These are phyloP conservation scores for Phialophora expanda DNA, from an alignment of 2,329 filamentous ascomycete genomes.

Conservation along the genomic window DNA sequence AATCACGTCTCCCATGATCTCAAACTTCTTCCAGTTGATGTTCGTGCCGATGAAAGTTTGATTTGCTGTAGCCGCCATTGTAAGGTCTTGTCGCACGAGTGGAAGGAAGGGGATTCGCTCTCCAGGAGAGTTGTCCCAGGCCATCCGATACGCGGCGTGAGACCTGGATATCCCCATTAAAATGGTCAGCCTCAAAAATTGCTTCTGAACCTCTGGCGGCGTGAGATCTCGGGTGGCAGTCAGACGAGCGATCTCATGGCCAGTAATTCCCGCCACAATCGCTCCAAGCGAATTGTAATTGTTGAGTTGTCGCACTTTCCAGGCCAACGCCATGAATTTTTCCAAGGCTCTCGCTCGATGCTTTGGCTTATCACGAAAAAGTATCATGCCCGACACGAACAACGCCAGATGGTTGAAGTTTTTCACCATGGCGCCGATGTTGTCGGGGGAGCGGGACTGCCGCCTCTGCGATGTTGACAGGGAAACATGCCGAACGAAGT, in stretches of 20 bases:
- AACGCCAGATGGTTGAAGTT: conserved; percentile 87
- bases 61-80: conserved; percentile 90
- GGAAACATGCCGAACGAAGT: conserved; percentile 89
- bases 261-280: conserved; percentile 88
- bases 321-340: conserved; percentile 91
- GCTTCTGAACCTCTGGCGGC: conserved; percentile 72
- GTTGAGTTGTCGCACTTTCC: conserved; percentile 84
- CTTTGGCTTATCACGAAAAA: conserved; percentile 93
- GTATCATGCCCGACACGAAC: conserved; percentile 81
- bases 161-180: conserved; percentile 93
- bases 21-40: conserved; percentile 98
- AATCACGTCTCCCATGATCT: conserved; percentile 90
- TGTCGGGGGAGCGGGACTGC: conserved; percentile 60
- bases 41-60: conserved; percentile 80
- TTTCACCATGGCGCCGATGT: conserved; percentile 91
- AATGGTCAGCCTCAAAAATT: conserved; percentile 85
- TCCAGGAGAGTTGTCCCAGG: conserved; percentile 92
- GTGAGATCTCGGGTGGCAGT: conserved; percentile 79
- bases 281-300: conserved; percentile 98
- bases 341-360: conserved; percentile 89
- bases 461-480: conserved; percentile 71
- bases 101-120: conserved; percentile 94
- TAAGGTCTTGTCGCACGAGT: conserved; percentile 84
- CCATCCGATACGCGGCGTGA: conserved; percentile 92
- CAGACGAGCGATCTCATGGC: conserved; percentile 82